These are phyloP conservation scores for Xylariales sp. DNA, from an alignment of 2,329 filamentous ascomycete genomes.

Conservation along the genomic window DNA sequence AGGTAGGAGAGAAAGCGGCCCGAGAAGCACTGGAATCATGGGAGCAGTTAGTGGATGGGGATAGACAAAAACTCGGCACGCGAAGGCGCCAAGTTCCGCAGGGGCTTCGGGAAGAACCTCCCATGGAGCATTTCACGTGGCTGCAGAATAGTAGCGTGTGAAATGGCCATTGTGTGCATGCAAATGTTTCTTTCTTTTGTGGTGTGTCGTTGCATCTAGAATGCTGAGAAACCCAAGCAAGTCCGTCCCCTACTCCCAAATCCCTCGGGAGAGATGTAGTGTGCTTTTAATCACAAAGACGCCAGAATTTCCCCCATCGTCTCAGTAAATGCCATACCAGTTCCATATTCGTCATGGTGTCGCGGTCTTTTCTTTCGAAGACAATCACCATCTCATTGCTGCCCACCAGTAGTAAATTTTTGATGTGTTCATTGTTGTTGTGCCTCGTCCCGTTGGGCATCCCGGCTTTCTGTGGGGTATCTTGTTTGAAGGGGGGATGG, in stretches of 20 bases:
- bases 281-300: constrained; percentile 5
- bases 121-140: constrained; percentile 72
- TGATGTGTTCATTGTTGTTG: constrained; percentile 7
- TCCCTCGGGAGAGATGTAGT: not conserved
- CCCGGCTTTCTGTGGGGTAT: no score
- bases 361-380: constrained; percentile 1
- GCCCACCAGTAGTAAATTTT: constrained; percentile 10
- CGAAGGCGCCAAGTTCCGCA: constrained; percentile 15
- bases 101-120: constrained; percentile 67
- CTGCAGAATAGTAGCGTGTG: constrained; percentile 42
- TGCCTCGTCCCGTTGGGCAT: constrained; percentile 4
- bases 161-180: constrained; percentile 69
- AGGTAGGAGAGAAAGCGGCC: no score
- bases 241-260: not conserved
- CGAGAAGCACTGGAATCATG: no score
- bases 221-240: constrained; percentile 20
- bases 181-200: constrained; percentile 37
- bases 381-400: not conserved
- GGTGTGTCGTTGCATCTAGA: constrained; percentile 25
- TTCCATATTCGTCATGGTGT: no score
- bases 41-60: not conserved
- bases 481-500: no score
- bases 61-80: not conserved
- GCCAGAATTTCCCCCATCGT: constrained; percentile 5
- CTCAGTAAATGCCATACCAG: constrained; percentile 7